Evolutionary conservation across 768 basidiomycete genomes (phyloP).

Genomic region (Lentinula sp.): DNA sequence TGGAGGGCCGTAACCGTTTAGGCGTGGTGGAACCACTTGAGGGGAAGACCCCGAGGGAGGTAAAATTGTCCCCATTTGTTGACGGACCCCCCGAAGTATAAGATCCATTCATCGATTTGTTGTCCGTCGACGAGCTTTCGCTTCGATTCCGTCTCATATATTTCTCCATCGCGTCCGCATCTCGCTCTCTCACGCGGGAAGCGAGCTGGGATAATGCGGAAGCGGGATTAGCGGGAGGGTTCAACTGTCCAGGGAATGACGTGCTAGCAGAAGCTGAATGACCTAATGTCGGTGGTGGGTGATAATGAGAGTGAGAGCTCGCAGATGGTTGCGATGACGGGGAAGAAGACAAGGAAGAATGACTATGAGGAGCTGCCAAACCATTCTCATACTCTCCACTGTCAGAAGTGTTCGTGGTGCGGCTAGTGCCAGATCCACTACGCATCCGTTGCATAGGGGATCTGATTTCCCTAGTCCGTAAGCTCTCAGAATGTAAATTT

Average conservation of each 20-base stretch:
- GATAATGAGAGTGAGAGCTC: slow-evolving; percentile 16
- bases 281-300: neutral
- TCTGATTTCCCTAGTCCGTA: slow-evolving; percentile 35
- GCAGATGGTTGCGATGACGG: slow-evolving; percentile 51
- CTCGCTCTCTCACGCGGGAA: slow-evolving; percentile 74
- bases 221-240: slow-evolving; percentile 27
- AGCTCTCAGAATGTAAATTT: slow-evolving; percentile 35
- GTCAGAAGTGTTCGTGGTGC: slow-evolving; percentile 71
- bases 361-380: slow-evolving; percentile 35
- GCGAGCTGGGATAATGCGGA: slow-evolving; percentile 66
- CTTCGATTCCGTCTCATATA: slow-evolving; percentile 79
- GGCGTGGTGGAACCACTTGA: slow-evolving; percentile 53
- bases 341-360: slow-evolving; percentile 55
- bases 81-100: slow-evolving; percentile 46
- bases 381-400: slow-evolving; percentile 56
- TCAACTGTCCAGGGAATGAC: slow-evolving; percentile 7
- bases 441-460: slow-evolving; percentile 52
- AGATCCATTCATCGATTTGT: slow-evolving; percentile 55
- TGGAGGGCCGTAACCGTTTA: slow-evolving; percentile 62
- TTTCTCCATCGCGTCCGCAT: slow-evolving; percentile 85
- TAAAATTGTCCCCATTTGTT: slow-evolving; percentile 49
- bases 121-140: slow-evolving; percentile 75
- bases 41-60: slow-evolving; percentile 37
- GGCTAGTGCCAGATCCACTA: slow-evolving; percentile 77
- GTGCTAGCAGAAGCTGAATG: slow-evolving; percentile 3